These are phyloP conservation scores for Rosa multiflora DNA, from an alignment of 306 rosid species.

Conservation along the genomic window DNA sequence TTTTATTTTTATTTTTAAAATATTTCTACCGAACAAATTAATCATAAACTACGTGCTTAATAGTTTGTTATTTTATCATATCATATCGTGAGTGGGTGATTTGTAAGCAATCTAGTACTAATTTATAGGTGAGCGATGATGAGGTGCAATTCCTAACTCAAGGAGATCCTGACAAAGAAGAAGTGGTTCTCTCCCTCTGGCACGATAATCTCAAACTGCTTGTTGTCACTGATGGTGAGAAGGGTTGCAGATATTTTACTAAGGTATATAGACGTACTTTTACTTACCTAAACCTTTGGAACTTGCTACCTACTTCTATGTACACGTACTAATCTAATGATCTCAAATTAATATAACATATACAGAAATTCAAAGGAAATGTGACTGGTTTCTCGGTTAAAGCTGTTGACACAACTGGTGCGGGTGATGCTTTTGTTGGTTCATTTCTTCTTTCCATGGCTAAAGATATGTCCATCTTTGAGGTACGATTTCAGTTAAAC, in stretches of 20 bases:
- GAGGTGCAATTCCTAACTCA: slow-evolving; percentile 62
- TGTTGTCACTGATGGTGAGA: slow-evolving; percentile 62
- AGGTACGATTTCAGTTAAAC: slow-evolving; percentile 27
- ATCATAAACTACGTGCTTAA: too few relatives aligned
- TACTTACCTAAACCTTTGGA: neutral
- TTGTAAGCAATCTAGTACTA: neutral
- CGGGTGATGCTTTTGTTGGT: slow-evolving; percentile 73
- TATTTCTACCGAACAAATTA: too few relatives aligned
- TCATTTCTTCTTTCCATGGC: slow-evolving; percentile 48
- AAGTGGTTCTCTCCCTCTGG: slow-evolving; percentile 48
- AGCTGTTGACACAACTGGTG: slow-evolving; percentile 67
- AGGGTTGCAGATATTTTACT: slow-evolving; percentile 64
- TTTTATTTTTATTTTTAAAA: too few relatives aligned
- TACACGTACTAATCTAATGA: neutral
- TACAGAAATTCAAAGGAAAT: slow-evolving; percentile 57
- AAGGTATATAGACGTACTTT: slow-evolving; percentile 27
- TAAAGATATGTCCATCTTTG: slow-evolving; percentile 38
- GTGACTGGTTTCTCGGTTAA: slow-evolving; percentile 52
- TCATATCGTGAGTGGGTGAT: neutral
- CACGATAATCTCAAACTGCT: slow-evolving; percentile 61
- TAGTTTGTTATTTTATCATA: too few relatives aligned
- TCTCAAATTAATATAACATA: neutral
- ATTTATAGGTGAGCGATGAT: slow-evolving; percentile 58
- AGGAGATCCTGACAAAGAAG: slow-evolving; percentile 52
- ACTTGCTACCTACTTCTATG: neutral